Percentiles rank a stretch among this genome's conserved stretches.
Evolutionary conservation across 2,329 filamentous ascomycete genomes (phyloP).

Genomic region (Kalmusia sp.): DNA sequence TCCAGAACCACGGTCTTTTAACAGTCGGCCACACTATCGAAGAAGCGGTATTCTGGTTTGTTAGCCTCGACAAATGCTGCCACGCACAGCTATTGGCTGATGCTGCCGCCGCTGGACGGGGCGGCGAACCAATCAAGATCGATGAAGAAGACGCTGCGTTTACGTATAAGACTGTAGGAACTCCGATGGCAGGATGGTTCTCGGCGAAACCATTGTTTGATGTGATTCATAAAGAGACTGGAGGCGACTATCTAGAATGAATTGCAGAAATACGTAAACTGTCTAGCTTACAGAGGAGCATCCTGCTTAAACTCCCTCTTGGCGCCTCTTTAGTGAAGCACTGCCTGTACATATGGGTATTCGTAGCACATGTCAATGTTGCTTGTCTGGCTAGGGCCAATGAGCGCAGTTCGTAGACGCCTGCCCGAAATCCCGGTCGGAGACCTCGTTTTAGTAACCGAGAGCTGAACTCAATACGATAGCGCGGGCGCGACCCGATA

Average conservation of each 20-base stretch:
- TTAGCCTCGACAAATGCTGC: slow-evolving; percentile 61
- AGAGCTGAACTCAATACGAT: no score
- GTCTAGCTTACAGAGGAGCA: background rate
- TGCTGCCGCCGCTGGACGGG: slow-evolving; percentile 65
- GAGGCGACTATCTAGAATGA: slow-evolving; percentile 61
- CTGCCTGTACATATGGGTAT: no score
- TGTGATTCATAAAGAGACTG: slow-evolving; percentile 68
- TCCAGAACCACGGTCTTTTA: slow-evolving; percentile 62
- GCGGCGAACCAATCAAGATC: slow-evolving; percentile 71
- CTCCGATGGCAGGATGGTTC: slow-evolving; percentile 70
- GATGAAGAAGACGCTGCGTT: slow-evolving; percentile 71
- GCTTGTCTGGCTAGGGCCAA: no score
- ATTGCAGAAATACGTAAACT: background rate
- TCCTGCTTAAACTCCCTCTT: no score
- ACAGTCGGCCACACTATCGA: slow-evolving; percentile 60
- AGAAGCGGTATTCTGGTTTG: slow-evolving; percentile 62
- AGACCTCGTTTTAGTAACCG: no score
- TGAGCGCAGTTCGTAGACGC: no score
- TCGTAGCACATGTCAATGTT: no score
- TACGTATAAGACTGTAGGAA: slow-evolving; percentile 72
- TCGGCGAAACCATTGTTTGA: slow-evolving; percentile 76
- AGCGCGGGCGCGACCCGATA: no score
- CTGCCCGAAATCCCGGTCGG: no score
- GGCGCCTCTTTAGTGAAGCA: background rate
- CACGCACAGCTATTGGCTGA: slow-evolving; percentile 61